Evolutionary conservation across 345 rosid genomes (phyloP).

Genomic region (Gossypium turneri): DNA sequence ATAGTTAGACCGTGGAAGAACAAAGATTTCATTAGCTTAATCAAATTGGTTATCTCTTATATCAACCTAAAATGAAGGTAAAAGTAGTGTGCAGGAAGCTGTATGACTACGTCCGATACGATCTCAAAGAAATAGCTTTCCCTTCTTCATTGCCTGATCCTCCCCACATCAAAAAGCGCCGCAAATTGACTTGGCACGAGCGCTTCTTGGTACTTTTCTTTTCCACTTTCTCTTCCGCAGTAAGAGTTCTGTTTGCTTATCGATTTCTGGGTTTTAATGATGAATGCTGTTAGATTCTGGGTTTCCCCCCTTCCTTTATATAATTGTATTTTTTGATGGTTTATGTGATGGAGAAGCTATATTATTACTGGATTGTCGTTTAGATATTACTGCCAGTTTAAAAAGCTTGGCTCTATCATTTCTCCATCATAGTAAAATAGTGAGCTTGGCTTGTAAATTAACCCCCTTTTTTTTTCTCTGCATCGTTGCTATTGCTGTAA

Average conservation of each 20-base stretch:
- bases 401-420: background rate
- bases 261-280: too few relatives aligned
- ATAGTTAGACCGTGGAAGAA: background rate
- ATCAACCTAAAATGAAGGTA: slow-evolving; percentile 41
- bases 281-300: too few relatives aligned
- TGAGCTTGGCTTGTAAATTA: background rate
- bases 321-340: background rate
- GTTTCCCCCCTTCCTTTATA: too few relatives aligned
- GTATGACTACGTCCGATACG: slow-evolving; percentile 68
- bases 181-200: slow-evolving; percentile 78
- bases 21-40: background rate
- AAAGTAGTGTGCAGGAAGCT: slow-evolving; percentile 51
- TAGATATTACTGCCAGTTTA: background rate
- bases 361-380: too few relatives aligned
- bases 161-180: slow-evolving; percentile 69
- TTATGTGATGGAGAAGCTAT: background rate
- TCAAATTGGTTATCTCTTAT: background rate
- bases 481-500: background rate
- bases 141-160: slow-evolving; percentile 91
- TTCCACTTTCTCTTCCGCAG: background rate
- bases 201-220: slow-evolving; percentile 44
- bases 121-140: slow-evolving; percentile 85
- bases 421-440: background rate
- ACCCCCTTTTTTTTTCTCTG: background rate
- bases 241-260: background rate